A percentile compares a stretch with the other conserved stretches of the same genome.
phyloP scores from a whole-genome alignment of 2,329 filamentous ascomycete genomes.

The Colletotrichum sp. region DNA sequence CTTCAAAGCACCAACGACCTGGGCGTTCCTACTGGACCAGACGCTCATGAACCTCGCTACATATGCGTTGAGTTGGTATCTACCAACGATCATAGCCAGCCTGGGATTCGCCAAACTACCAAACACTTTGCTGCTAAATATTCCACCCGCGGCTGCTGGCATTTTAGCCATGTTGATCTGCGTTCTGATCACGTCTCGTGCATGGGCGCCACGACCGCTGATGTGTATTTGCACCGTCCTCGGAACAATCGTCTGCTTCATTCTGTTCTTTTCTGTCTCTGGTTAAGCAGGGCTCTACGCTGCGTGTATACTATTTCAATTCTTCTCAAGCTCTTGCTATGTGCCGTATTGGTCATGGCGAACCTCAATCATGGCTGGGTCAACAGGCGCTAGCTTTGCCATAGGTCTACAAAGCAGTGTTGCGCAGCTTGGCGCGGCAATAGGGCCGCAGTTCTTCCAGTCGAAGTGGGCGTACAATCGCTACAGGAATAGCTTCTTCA shows the following conservation, averaged over 20 bases:
- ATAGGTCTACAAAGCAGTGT: background rate
- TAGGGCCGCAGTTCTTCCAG: background rate
- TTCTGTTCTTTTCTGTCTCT: background rate
- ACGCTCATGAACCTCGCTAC: conserved; percentile 42
- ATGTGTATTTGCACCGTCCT: background rate
- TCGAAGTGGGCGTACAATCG: background rate
- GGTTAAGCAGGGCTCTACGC: background rate
- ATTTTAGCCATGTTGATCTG: conserved; percentile 28
- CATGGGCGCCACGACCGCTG: background rate
- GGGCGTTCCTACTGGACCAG: conserved; percentile 24
- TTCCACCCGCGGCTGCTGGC: conserved; percentile 44
- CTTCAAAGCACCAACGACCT: conserved; percentile 26
- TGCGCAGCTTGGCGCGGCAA: background rate
- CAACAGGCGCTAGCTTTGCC: background rate
- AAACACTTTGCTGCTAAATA: conserved; percentile 46
- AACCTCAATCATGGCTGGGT: background rate
- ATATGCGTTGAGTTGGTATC: conserved; percentile 43
- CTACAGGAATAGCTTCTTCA: background rate
- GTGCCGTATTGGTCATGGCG: background rate
- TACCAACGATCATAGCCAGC: conserved; percentile 43
- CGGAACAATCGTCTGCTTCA: background rate
- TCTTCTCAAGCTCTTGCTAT: background rate
- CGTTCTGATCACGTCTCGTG: background rate
- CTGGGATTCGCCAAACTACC: conserved; percentile 45
- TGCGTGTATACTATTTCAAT: background rate